Evolutionary conservation across 1,284 basidiomycete genomes (phyloP).

Genomic region (Heterobasidion parviporum): DNA sequence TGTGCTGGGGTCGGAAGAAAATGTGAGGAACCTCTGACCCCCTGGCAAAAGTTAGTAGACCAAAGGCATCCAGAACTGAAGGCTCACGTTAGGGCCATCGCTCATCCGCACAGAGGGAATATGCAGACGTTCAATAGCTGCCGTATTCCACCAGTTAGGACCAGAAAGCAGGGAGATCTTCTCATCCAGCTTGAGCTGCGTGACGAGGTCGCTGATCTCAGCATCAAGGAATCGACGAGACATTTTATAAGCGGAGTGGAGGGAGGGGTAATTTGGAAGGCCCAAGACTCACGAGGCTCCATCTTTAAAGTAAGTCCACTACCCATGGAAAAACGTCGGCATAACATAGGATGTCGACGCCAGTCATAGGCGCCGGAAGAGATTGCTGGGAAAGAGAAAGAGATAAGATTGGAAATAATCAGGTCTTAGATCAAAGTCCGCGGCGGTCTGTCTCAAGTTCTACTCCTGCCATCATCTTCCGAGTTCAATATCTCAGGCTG

Average conservation of each 20-base stretch:
- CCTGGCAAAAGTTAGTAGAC: slow-evolving; percentile 25
- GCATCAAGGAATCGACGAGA: slow-evolving; percentile 44
- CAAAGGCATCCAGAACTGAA: not conserved
- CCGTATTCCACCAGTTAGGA: slow-evolving; percentile 69
- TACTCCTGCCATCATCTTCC: no score
- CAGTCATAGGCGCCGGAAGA: no score
- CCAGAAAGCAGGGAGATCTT: slow-evolving; percentile 56
- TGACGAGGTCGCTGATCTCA: slow-evolving; percentile 42
- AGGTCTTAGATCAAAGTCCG: no score
- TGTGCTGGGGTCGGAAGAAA: slow-evolving; percentile 38
- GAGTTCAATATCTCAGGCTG: no score
- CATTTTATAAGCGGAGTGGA: slow-evolving; percentile 14
- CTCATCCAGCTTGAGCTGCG: slow-evolving; percentile 48
- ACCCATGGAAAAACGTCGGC: no score
- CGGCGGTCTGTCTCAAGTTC: no score
- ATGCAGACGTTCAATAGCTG: slow-evolving; percentile 41
- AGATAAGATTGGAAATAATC: no score
- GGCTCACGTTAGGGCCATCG: slow-evolving; percentile 51
- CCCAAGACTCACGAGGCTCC: no score
- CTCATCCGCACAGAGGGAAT: slow-evolving; percentile 62
- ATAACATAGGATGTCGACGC: no score
- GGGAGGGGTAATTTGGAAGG: no score
- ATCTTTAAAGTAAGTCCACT: no score
- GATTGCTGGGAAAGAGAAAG: no score
- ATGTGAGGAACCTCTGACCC: slow-evolving; percentile 60